Evolutionary conservation across 2,329 filamentous ascomycete species (phyloP).

Genomic region (Helicocarpus griseus): DNA sequence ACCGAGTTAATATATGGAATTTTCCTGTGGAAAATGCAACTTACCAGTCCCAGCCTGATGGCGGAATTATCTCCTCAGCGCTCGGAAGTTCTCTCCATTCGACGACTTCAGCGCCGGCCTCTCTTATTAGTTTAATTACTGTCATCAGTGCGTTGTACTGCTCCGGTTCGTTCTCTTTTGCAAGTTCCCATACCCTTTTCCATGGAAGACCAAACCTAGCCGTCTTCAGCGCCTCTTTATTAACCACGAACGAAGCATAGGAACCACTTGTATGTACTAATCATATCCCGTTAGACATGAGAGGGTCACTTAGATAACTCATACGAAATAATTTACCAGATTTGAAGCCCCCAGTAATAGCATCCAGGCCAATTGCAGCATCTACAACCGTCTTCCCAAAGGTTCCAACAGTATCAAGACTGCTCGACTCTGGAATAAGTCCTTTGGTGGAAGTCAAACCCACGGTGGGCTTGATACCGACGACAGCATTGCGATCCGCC

Average conservation of each 20-base stretch:
- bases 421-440: constrained; percentile 55
- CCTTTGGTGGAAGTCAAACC: constrained; percentile 57
- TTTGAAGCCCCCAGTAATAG: constrained; percentile 56
- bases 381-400: constrained; percentile 61
- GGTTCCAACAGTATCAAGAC: constrained; percentile 60
- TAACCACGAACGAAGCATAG: constrained; percentile 49
- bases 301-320: background rate
- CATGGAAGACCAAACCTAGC: constrained; percentile 63
- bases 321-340: background rate
- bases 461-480: constrained; percentile 68
- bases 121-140: constrained; percentile 45
- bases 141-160: constrained; percentile 37
- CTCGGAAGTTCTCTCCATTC: constrained; percentile 61
- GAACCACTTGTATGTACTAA: background rate
- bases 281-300: background rate
- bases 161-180: constrained; percentile 45
- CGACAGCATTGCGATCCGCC: constrained; percentile 57
- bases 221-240: constrained; percentile 45
- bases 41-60: constrained; percentile 65
- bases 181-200: constrained; percentile 59
- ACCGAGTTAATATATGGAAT: background rate
- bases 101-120: constrained; percentile 56
- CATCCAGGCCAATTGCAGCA: constrained; percentile 55
- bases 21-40: background rate
- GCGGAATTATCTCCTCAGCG: constrained; percentile 52